These are phyloP conservation scores for Crithidia fasciculata DNA, from an alignment of 208 protist species.

Conservation along the genomic window DNA sequence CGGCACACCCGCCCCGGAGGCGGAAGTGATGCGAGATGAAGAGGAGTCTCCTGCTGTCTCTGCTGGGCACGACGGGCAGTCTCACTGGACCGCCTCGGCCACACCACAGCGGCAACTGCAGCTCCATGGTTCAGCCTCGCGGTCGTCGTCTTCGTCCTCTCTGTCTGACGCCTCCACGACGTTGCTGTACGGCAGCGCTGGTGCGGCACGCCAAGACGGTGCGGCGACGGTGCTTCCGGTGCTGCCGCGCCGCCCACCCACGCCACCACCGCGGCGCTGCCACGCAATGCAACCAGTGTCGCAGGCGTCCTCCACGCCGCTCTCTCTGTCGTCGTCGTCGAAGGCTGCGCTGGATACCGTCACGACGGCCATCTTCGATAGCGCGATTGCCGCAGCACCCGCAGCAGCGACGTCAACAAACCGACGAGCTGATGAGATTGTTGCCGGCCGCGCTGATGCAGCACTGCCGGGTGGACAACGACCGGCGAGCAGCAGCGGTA, in stretches of 20 bases:
- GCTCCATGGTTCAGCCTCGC: background rate
- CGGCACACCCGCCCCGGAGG: no score
- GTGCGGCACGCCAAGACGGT: no score
- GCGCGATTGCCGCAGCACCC: background rate
- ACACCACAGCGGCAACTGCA: background rate
- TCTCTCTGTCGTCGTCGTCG: background rate
- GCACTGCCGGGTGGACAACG: background rate
- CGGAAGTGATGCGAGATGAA: no score
- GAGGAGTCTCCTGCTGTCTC: no score
- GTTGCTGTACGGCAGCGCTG: no score
- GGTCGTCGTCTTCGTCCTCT: background rate
- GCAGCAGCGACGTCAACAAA: background rate
- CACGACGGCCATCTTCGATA: background rate
- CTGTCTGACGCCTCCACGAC: no score
- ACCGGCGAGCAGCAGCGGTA: background rate
- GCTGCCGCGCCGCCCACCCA: constrained; percentile 18
- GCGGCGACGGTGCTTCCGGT: background rate
- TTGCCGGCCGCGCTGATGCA: background rate
- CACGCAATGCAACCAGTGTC: background rate
- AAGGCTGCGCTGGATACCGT: background rate
- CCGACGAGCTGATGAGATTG: background rate
- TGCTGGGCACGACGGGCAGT: no score
- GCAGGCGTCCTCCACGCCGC: background rate
- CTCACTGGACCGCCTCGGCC: background rate
- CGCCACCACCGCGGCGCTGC: constrained; percentile 31